phyloP scores from a whole-genome alignment of 208 protist genomes.

The Leishmania aethiopica region DNA sequence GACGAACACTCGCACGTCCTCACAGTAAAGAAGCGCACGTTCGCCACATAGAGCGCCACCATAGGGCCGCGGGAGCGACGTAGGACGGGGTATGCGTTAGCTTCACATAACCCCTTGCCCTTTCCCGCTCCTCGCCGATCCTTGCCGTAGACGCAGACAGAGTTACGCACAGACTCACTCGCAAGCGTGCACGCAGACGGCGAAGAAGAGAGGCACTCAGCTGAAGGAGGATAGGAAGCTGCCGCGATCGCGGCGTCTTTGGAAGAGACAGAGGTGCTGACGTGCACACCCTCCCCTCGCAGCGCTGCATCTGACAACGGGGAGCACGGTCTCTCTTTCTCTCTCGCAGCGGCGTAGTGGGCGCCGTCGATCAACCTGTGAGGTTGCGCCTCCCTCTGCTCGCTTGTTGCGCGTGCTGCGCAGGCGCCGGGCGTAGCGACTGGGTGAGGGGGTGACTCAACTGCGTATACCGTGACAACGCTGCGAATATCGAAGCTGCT shows the following conservation, averaged over 20 bases:
- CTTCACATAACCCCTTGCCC: neutral
- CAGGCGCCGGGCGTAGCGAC: neutral
- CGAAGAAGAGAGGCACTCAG: neutral
- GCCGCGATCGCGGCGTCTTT: neutral
- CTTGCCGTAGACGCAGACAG: slow-evolving; percentile 9
- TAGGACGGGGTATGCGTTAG: neutral
- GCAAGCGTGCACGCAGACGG: neutral
- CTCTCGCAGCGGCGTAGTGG: neutral
- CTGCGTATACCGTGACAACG: neutral
- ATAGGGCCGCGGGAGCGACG: neutral
- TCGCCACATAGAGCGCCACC: neutral
- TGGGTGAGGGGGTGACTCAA: neutral
- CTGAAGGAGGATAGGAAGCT: neutral
- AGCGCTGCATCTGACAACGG: neutral
- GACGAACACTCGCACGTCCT: neutral
- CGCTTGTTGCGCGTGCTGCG: neutral
- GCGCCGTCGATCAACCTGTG: neutral
- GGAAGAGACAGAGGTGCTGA: neutral
- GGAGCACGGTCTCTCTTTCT: neutral
- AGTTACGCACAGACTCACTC: slow-evolving; percentile 4
- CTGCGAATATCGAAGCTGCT: neutral
- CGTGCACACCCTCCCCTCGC: neutral
- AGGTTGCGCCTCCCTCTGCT: neutral
- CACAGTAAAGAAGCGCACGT: too few relatives aligned
- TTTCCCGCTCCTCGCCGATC: neutral